Evolutionary conservation across 768 basidiomycete genomes (phyloP), one percentile per base, ranked within the genome.

Genomic region (Boletellus ananiceps): DNA sequence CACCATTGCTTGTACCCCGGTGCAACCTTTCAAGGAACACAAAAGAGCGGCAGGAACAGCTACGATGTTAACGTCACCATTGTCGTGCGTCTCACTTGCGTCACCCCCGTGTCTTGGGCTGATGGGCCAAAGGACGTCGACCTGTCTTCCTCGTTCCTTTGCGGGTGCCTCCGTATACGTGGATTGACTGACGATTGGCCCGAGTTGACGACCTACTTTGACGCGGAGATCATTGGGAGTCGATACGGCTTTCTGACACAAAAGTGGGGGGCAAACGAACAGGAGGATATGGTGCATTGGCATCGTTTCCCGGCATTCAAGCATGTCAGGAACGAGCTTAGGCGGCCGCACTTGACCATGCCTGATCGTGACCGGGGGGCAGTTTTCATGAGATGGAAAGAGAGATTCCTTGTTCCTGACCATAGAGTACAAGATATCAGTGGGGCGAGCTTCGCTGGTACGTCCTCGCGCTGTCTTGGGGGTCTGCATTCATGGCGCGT

Each of bases 341-440:
- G 84, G 64, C 75, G 80, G 62, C 91, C 92, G 0, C 78, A 83
- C 53, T 61, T 90, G 67, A 90, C 88, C 36, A 84, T 95, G 61
- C 71, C 80, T 40, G 86, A 88, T 60, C 75, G 85, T 36, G 84
- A 87, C 59, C 79, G 86, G 42, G 85, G 86, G 1, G 86, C 86
- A 21, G 82, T 93, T 27, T 98, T 97, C 66, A 92, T 98, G 86
- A 77, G 95, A 52, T 94, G 93, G 88, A 98, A 98, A 70, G 95
- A 98, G 70, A 77, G 85, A 61, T 97, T 96, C 69, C 74, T 98
- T 46, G 89, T 97, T n/a, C 93, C 93, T 2, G 90, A 94, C 67
- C 90, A 94, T 70, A 81, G 84, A 51, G 89, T 95, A 27, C 84
- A 89, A 67, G 91, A 94, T 66, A 95, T 97, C 70, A 91, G 83